Evolutionary conservation across 305 asterid genomes (phyloP), one percentile per base, ranked within the genome.

Genomic region (Solanum chacoense): DNA sequence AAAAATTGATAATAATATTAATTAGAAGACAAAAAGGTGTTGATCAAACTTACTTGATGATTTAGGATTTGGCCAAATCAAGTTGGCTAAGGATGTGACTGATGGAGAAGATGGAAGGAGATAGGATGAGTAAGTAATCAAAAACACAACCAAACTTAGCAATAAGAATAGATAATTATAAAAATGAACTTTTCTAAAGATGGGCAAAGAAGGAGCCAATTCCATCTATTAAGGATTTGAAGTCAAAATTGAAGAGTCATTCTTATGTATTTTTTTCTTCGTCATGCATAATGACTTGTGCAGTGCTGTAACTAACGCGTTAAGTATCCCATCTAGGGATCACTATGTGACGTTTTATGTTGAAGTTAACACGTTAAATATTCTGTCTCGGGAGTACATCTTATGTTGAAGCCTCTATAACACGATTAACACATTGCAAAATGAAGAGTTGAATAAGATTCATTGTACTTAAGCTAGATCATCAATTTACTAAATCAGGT

Each of bases 41-140:
- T 50, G 22, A 83, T 50, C 22, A 50, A 76, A 84, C 87, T 55
- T 84, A 76, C 89, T 87, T 40, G 55, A 12, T 13, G 75, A 28
- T 76, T 87, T 65, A 22, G 89, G 76, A 31, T 83, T 65, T 34
- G 74, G 65, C 76, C 89, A 87, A 32, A 80, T 55, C 42, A 84
- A 87, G 6, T 76, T 74, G 72, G 89, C 55, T 34, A 87, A 76
- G 11, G 84, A 55, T 75, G 73, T 87, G 85, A 87, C 71, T 87
- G 89, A 87, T 8, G 89, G 86, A 3, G 89, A 87, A n/a, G 84
- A 87, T 24, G 84, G 45, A 87, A 87, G 76, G 20, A 34, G 63
- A 76, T 76, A 87, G 7, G 84, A 35, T 65, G 89, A 87, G n/a
- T 84, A 84, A 31, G 42, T 84, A 3, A 84, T 84, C 42, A 87